Base-by-base conservation (phyloP, 371 early-diverging fungal species). In the Mucor plumbeus region DNA sequence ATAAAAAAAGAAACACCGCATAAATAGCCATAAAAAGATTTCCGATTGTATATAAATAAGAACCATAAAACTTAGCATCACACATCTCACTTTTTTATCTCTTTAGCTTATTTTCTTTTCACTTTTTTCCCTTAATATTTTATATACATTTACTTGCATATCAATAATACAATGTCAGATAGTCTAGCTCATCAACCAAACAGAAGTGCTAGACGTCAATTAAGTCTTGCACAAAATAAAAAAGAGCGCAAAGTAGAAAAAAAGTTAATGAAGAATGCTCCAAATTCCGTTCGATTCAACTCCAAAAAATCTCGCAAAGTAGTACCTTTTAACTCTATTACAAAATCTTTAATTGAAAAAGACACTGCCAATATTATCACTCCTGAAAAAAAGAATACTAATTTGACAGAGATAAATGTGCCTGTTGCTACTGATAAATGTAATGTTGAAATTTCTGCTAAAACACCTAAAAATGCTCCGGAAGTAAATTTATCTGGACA, bases 231-330 rank as follows among this genome's bases (percentile, higher is more conserved):
- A 15, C 34, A 39, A 41, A 41, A 31, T 33, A 40, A n/a, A 9
- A 39, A 35, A 43, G 40, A 56, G 10, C 41, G 39, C 11, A 64
- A 56, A 41, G 57, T 57, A 26, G 36, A 41, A 39, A 64, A 64
- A 34, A 64, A 44, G 19, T 9, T 34, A 4, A 40, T n/a, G 31
- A 56, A 56, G 53, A 55, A 43, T 21, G 44, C 40, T 15, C 15
- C 41, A 6, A 34, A 64, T 34, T 35, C 33, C n/a, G 21, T n/a
- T 34, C 19, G 41, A 17, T 64, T 64, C 36, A 64, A 64, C 10
- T 35, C 64, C 13, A 64, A 64, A 17, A 64, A 64, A 35, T 34
- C n/a, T 41, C 41, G 19, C 17, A 62, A 62, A 21, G 26, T 50
- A 14, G 44, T 47, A 31, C 50, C 35, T 36, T 48, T 21, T 13